Base-by-base conservation (phyloP, 1,284 basidiomycete species). In the Leccinum angustisporum region DNA sequence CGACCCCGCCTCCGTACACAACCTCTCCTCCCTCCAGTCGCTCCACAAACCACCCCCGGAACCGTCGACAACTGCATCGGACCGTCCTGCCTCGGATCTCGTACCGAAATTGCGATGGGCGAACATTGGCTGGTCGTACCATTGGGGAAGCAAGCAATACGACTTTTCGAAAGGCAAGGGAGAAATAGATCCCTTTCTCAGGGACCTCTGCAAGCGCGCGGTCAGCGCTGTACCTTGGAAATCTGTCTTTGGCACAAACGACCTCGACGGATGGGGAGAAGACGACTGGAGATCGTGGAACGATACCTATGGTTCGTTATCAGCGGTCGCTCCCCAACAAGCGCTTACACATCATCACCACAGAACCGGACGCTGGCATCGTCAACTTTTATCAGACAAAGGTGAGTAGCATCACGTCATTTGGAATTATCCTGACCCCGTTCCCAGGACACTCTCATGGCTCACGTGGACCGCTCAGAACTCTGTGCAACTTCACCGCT, bases 131-230 rank as follows among this genome's bases (percentile, higher is more conserved):
- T 92, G 91, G 86, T 91, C 86, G 58, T 97, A 97, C 74, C 86
- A 97, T 77, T 97, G 94, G 94, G 90, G 92, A 1, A 91, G 86
- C 30, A 97, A 97, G 70, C 87, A 91, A 61, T 97, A 97, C 70
- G 92, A 96, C 70, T 95, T 96, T 66, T 81, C 84, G 0, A 84
- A 80, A 66, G 83, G 83, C 1, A 86, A 83, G 59, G 87, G 85
- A 0, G 79, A 80, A 0, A 86, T 96, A 56, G 83, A 88, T 53
- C 65, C 75, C 1, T 76, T 79, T 8, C 71, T 95, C 13, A 77
- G 79, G 27, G 69, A 78, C 4, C 69, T 92, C 1, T 96, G 94
- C 71, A 81, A 78, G 56, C 71, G 76, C 1, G 86, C 86, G 2
- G 90, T 94, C 0, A 68, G 74, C 5, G 67, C 76, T 0, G 82